These are phyloP conservation scores for Arabidopsis lyrata DNA, from an alignment of 441 rosid species.

Conservation along the genomic window DNA sequence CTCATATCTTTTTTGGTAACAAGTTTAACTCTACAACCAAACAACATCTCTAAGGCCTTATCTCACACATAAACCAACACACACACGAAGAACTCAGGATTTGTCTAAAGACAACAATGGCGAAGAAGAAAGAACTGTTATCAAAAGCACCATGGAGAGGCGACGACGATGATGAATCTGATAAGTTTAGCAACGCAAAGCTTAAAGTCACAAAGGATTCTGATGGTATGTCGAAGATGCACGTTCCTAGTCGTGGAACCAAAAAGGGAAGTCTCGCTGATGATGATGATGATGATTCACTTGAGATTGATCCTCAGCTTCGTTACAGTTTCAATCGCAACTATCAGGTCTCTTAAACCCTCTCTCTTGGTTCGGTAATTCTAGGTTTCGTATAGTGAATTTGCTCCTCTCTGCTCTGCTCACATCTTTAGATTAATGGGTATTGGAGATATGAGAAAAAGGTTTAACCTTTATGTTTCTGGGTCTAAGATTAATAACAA, in stretches of 20 bases:
- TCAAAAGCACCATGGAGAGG: conserved; percentile 93
- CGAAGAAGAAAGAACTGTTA: conserved; percentile 73
- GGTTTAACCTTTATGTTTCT: neutral
- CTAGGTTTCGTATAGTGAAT: neutral
- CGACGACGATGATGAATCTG: conserved; percentile 53
- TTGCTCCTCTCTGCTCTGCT: conserved; percentile 14
- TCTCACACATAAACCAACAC: conserved; percentile 2
- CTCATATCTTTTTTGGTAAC: neutral
- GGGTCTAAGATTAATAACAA: neutral
- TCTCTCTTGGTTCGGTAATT: neutral
- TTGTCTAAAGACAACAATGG: conserved; percentile 25
- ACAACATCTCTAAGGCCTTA: conserved; percentile 28
- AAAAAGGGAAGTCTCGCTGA: conserved; percentile 36
- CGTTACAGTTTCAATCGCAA: conserved; percentile 96
- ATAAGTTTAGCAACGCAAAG: conserved; percentile 76
- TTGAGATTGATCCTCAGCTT: conserved; percentile 86
- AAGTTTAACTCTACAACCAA: conserved; percentile 21
- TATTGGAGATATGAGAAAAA: conserved; percentile 12
- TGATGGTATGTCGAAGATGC: conserved; percentile 82
- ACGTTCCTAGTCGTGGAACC: conserved; percentile 63
- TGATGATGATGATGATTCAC: conserved; percentile 57
- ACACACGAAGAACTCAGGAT: conserved; percentile 1
- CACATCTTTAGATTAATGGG: neutral
- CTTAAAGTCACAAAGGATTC: conserved; percentile 78
- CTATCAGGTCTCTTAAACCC: conserved; percentile 55